These are phyloP conservation scores for Lunasporangiospora selenospora DNA, from an alignment of 192 early-diverging fungal genomes.

Conservation along the genomic window DNA sequence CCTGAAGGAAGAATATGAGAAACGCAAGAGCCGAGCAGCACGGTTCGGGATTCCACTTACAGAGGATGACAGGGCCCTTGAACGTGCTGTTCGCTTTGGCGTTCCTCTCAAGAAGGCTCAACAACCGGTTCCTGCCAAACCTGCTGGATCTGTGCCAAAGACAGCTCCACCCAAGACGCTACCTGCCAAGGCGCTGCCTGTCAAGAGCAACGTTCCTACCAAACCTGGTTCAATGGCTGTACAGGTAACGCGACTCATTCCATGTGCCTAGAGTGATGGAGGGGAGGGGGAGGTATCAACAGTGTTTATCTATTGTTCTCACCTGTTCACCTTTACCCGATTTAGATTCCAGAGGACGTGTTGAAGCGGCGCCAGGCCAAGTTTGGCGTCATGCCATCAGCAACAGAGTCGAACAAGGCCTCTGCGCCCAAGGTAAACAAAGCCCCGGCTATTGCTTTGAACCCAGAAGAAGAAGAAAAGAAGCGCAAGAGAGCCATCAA, in stretches of 20 bases:
- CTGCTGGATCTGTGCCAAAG: slow-evolving; percentile 20
- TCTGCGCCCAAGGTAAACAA: background rate
- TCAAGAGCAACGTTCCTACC: slow-evolving; percentile 3
- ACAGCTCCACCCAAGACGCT: background rate
- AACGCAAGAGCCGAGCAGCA: slow-evolving; percentile 52
- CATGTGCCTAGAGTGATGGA: too few species aligned
- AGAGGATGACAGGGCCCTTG: slow-evolving; percentile 55
- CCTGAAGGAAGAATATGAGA: slow-evolving; percentile 51
- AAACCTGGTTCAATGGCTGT: slow-evolving; percentile 22
- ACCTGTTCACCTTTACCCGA: too few species aligned
- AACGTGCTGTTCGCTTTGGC: slow-evolving; percentile 65
- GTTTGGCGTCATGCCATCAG: slow-evolving; percentile 31
- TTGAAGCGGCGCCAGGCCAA: slow-evolving; percentile 60
- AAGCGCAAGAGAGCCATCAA: slow-evolving; percentile 68
- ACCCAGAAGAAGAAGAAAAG: slow-evolving; percentile 66
- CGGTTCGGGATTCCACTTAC: slow-evolving; percentile 56
- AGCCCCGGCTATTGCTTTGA: slow-evolving; percentile 1
- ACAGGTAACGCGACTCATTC: too few species aligned
- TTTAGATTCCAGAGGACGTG: slow-evolving; percentile 57
- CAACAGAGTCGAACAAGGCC: background rate
- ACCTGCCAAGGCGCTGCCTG: background rate
- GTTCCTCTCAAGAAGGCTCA: slow-evolving; percentile 37
- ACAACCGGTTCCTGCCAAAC: too few species aligned
- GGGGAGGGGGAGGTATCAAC: too few species aligned
- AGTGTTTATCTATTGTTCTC: too few species aligned